Percentiles rank a stretch among this genome's conserved stretches.
Evolutionary conservation across 202 grass and related monocot species (phyloP).

Genomic region (Elaeis oleifera): DNA sequence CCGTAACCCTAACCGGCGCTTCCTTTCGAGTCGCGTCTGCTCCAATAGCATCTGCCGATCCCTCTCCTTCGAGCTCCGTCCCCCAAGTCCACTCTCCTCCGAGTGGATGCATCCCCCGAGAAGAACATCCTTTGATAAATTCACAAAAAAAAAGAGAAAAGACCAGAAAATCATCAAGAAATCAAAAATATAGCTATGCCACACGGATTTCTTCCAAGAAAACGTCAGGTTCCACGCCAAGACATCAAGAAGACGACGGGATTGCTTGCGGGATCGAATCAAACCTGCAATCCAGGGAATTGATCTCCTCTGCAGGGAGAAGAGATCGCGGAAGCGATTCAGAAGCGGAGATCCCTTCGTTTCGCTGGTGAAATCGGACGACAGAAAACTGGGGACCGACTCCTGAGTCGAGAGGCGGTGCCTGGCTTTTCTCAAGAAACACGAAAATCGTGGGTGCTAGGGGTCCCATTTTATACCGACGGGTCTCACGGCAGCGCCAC

Average conservation of each 20-base stretch:
- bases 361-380: too few species aligned
- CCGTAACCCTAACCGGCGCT: slow-evolving; percentile 41
- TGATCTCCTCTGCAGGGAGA: not conserved
- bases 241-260: not conserved
- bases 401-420: too few species aligned
- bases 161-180: not conserved
- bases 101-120: slow-evolving; percentile 64
- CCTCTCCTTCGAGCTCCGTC: slow-evolving; percentile 88
- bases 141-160: not conserved
- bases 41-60: slow-evolving; percentile 81
- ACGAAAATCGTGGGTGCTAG: too few species aligned
- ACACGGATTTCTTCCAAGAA: slow-evolving; percentile 2
- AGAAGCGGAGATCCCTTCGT: too few species aligned
- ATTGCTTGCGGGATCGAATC: not conserved
- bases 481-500: too few species aligned
- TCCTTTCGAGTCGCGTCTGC: slow-evolving; percentile 81
- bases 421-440: too few species aligned
- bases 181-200: not conserved
- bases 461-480: too few species aligned
- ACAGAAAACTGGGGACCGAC: too few species aligned
- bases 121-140: slow-evolving; percentile 51
- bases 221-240: not conserved
- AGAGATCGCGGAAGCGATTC: too few species aligned
- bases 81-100: slow-evolving; percentile 90
- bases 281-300: not conserved